A percentile compares a stretch with the other conserved stretches of the same genome.
Conservation (phyloP, 208 protist genomes). For the Leishmania aethiopica region DNA sequence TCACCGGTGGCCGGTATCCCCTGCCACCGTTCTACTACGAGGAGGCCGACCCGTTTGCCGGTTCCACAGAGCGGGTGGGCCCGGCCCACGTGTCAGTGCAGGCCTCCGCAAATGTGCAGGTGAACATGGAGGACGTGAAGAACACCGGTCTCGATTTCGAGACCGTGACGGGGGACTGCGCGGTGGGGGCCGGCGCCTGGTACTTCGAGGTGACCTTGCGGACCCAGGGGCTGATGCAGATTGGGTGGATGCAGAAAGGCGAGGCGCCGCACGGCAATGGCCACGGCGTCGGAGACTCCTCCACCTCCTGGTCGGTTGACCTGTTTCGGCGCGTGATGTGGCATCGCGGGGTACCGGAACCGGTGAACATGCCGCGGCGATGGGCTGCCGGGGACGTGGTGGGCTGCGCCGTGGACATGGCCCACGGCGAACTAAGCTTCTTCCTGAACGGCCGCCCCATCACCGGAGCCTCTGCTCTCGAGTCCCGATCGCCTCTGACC, state of each 20-base stretch:
- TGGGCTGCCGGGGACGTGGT: slow-evolving; percentile 89
- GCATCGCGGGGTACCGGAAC: slow-evolving; percentile 72
- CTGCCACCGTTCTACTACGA: slow-evolving; percentile 89
- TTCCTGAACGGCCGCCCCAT: slow-evolving; percentile 81
- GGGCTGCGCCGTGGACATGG: slow-evolving; percentile 87
- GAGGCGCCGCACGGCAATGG: slow-evolving; percentile 28
- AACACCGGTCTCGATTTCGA: slow-evolving; percentile 75
- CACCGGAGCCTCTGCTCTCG: slow-evolving; percentile 27
- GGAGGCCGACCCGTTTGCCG: slow-evolving; percentile 84
- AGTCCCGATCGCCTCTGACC: slow-evolving; percentile 31
- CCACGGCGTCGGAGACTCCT: slow-evolving; percentile 82
- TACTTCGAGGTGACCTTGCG: slow-evolving; percentile 92
- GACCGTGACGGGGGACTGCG: slow-evolving; percentile 81
- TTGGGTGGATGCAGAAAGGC: slow-evolving; percentile 77
- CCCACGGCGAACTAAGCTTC: slow-evolving; percentile 77
- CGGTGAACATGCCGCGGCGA: slow-evolving; percentile 61
- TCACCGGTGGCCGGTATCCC: slow-evolving; percentile 52
- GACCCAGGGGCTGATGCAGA: slow-evolving; percentile 92
- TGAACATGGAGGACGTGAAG: slow-evolving; percentile 75
- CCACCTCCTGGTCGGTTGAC: slow-evolving; percentile 87
- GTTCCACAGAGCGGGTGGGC: slow-evolving; percentile 69
- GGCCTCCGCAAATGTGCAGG: slow-evolving; percentile 63
- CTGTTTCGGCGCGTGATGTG: slow-evolving; percentile 88
- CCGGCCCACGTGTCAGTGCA: slow-evolving; percentile 88
- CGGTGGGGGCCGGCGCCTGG: slow-evolving; percentile 79